Evolutionary conservation across 1,284 basidiomycete genomes (phyloP).

Genomic region (Sanguinoderma infundibulare): DNA sequence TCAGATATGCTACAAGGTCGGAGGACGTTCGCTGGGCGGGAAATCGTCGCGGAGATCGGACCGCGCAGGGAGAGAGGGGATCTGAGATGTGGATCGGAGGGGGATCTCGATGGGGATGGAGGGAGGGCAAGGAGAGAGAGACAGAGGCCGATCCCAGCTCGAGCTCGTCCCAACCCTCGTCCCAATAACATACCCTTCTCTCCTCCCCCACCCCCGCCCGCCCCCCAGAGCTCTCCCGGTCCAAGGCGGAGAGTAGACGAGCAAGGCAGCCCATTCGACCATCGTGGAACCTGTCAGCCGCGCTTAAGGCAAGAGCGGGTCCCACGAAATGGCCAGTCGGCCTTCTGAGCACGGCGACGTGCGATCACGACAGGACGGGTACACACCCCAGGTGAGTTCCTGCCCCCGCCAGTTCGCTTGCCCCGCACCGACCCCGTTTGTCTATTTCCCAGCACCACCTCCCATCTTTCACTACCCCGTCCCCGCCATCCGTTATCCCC

Average conservation of each 20-base stretch:
- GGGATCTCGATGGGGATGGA: not conserved
- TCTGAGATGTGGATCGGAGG: not conserved
- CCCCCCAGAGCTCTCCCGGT: not conserved
- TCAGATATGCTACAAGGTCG: not conserved
- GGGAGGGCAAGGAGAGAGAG: not conserved
- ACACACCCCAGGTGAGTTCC: not conserved
- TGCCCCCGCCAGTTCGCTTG: not conserved
- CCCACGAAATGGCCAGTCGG: not conserved
- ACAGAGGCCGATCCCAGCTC: too few species aligned
- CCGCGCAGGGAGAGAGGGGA: not conserved
- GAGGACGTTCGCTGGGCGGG: not conserved
- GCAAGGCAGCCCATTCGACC: not conserved
- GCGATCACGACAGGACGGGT: not conserved
- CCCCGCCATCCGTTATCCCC: not conserved
- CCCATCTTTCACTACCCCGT: not conserved
- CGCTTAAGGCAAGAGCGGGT: not conserved
- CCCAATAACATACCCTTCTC: not conserved
- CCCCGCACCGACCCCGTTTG: not conserved
- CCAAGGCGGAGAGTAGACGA: not conserved
- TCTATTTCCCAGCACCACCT: not conserved
- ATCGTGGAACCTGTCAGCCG: not conserved
- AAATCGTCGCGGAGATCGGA: slow-evolving; percentile 3
- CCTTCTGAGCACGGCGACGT: not conserved
- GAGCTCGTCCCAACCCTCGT: not conserved
- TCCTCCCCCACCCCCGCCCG: not conserved